Evolutionary conservation across 1,284 basidiomycete species (phyloP), one percentile per base, ranked within the genome.

Genomic region (Boletus semigastroideus): DNA sequence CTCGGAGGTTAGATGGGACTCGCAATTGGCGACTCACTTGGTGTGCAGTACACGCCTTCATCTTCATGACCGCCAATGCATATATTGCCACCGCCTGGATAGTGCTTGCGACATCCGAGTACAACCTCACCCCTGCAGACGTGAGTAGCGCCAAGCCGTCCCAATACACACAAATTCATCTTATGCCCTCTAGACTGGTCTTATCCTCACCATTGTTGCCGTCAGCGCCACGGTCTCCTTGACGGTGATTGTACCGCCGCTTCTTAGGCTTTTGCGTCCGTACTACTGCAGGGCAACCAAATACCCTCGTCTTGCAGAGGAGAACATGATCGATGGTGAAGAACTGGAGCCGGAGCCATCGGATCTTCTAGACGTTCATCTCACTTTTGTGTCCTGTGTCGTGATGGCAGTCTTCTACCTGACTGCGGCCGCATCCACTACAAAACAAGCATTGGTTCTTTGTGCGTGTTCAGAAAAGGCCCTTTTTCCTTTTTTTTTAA

Each of bases 281-380:
- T 59, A 53, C 22, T 66, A 67, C 5, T 33, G 22, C n/a, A 47
- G 39, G 20, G 16, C 13, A 36, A 40, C 13, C n/a, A 2, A 1
- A 5, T 22, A 4, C 25, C 14, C 27, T 9, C 31, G 2, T 34
- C 6, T 31, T 2, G 36, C 12, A 14, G 45, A 36, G 31, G 52
- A 54, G 22, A 44, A 41, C 5, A 6, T 20, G 3, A 1, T 3
- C 13, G 8, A 42, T 27, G 27, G 9, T 12, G 52, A 53, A 17
- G 54, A 36, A 36, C 5, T 3, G n/a, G 58, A 52, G 49, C 43
- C 16, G 10, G 52, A 48, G 36, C 58, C 63, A 1, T 63, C 65
- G 1, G 71, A 73, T 50, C 56, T 27, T 19, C 51, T 73, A 20
- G 65, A 73, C 33, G 58, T 69, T 8, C 67, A 71, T 49, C 33